phyloP scores from a whole-genome alignment of 225 moss, liverwort and hornwort species.

The Polytrichum commune region DNA sequence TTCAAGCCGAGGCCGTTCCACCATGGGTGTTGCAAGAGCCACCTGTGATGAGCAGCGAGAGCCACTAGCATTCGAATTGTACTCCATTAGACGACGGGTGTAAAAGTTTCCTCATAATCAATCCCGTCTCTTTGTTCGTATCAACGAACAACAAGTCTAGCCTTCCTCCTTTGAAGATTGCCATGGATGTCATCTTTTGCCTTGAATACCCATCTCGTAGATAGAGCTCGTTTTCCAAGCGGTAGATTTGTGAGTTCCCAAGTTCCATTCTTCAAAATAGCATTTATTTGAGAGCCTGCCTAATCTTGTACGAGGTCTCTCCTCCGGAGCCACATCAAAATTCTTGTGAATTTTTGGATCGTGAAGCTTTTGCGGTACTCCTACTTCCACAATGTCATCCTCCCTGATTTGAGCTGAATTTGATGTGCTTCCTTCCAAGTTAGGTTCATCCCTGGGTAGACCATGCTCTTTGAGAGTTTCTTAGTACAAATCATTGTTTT shows the following conservation, averaged over 20 bases:
- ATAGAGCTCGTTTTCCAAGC: not conserved
- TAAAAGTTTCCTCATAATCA: not conserved
- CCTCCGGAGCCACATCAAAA: too few species aligned
- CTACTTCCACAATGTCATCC: too few species aligned
- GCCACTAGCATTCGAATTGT: not conserved
- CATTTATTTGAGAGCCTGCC: not conserved
- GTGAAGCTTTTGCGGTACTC: too few species aligned
- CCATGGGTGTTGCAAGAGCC: not conserved
- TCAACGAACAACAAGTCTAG: not conserved
- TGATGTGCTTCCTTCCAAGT: too few species aligned
- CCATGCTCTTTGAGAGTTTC: too few species aligned
- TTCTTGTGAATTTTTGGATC: too few species aligned
- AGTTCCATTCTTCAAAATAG: not conserved
- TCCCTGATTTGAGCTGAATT: too few species aligned
- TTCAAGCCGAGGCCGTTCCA: not conserved
- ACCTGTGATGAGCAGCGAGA: not conserved
- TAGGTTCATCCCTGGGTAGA: too few species aligned
- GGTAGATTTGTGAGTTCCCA: not conserved
- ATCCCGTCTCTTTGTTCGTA: not conserved
- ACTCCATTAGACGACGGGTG: not conserved
- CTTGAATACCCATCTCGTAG: not conserved
- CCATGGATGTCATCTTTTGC: not conserved
- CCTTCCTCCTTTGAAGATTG: not conserved
- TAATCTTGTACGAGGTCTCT: too few species aligned
- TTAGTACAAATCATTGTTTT: too few species aligned